Percentiles rank a stretch among this genome's conserved stretches.
These are phyloP conservation scores for Lodderomyces parapsilosis DNA, from an alignment of 1,139 yeast species.

Conservation along the genomic window DNA sequence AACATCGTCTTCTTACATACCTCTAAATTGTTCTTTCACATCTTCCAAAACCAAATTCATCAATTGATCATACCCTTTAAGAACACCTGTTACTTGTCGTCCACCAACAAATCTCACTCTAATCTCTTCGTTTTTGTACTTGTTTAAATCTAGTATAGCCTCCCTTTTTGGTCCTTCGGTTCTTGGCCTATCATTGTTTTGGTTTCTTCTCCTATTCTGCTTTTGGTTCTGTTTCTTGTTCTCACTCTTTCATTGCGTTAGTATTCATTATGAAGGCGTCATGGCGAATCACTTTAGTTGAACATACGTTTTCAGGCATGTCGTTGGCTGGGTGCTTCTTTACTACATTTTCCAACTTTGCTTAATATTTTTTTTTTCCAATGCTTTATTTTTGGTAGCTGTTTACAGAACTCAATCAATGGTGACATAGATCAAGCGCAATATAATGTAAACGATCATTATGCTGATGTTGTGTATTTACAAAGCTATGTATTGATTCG, in stretches of 20 bases:
- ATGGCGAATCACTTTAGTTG: not conserved
- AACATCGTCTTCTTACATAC: conserved; percentile 27
- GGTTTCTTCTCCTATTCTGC: conserved; percentile 12
- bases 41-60: conserved; percentile 92
- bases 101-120: conserved; percentile 89
- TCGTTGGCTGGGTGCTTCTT: not conserved
- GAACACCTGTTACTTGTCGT: conserved; percentile 68
- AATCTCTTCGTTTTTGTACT: conserved; percentile 70
- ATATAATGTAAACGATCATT: not conserved
- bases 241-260: conserved; percentile 3
- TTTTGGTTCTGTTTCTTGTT: conserved; percentile 5
- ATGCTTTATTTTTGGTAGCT: not conserved
- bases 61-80: conserved; percentile 89
- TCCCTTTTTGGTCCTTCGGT: conserved; percentile 83
- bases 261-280: not conserved
- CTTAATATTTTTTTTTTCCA: not conserved
- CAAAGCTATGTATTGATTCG: not conserved
- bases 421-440: not conserved
- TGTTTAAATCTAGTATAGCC: conserved; percentile 80
- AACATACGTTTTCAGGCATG: conserved; percentile 1
- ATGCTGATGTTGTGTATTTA: not conserved
- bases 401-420: not conserved
- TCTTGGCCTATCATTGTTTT: conserved; percentile 30
- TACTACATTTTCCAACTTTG: not conserved
- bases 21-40: conserved; percentile 66